Evolutionary conservation across 768 basidiomycete species (phyloP), one percentile per base, ranked within the genome.

Genomic region (Tulasnella sp.): DNA sequence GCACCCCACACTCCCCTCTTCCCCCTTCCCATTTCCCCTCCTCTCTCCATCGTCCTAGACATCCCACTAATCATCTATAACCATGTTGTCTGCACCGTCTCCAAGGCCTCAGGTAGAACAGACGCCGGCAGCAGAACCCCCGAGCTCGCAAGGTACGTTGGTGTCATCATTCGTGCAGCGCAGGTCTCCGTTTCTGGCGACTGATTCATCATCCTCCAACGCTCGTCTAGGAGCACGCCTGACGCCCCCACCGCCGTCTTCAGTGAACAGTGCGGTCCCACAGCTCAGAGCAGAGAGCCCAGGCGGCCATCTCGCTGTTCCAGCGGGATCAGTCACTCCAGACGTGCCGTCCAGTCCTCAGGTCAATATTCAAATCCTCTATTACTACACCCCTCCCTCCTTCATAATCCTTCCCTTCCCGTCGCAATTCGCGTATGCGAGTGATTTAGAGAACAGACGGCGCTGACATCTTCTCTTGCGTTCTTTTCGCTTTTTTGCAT

Each of bases 301-400:
- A 80, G 72, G 72, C 28, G 78, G 78, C 31, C 78, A 80, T 40
- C 78, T 80, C 24, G 72, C 78, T 44, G 31, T 34, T n/a, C 78
- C 78, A 74, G 40, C 34, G 16, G 69, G 28, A 44, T 12, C 48
- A 18, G 40, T 8, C 28, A 46, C 37, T 16, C 46, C 58, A 40
- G 48, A 41, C 37, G 22, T 7, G n/a, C 48, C 77, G 7, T 34
- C 41, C 3, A 50, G 37, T 60, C 77, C 77, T 50, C 58, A 50
- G 54, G 48, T 60, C 48, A 78, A 78, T 60, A 60, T 58, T 78
- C 40, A 20, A 78, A 60, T 78, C 48, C 58, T 41, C 31, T 37
- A 60, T 41, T 37, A 58, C 54, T 78, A 11, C 20, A 18, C 28
- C 40, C 77, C 42, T 41, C 34, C 50, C 4, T 54, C 54, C 12